A percentile compares a stretch with the other conserved stretches of the same genome.
Conservation (phyloP, 202 grass and related monocot species). For the Panicum hallii region DNA sequence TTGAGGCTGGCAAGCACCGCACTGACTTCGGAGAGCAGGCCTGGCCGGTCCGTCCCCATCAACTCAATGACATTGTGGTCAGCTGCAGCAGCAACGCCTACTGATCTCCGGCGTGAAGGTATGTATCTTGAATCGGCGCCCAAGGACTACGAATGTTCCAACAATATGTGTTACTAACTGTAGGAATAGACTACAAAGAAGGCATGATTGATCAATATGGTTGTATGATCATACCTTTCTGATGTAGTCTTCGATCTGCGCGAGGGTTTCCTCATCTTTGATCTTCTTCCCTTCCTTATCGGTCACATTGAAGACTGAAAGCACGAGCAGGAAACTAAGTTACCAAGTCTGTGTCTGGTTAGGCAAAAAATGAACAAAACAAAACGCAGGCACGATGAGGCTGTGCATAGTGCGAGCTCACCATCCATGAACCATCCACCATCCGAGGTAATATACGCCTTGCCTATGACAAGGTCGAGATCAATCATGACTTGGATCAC, state of each 20-base stretch:
- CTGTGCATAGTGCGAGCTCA: slow-evolving; percentile 36
- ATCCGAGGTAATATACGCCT: slow-evolving; percentile 87
- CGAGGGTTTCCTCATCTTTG: slow-evolving; percentile 46
- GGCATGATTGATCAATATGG: background rate
- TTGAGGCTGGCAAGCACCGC: slow-evolving; percentile 70
- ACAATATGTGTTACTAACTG: background rate
- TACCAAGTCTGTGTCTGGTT: background rate
- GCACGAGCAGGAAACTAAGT: slow-evolving; percentile 42
- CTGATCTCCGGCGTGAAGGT: slow-evolving; percentile 56
- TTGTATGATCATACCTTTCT: slow-evolving; percentile 54
- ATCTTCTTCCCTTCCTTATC: slow-evolving; percentile 77
- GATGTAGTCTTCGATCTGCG: slow-evolving; percentile 58
- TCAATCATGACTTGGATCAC: slow-evolving; percentile 86
- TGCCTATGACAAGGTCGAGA: slow-evolving; percentile 81
- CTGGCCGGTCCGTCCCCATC: slow-evolving; percentile 73
- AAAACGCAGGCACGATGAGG: background rate
- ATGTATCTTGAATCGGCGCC: slow-evolving; percentile 69
- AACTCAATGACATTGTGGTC: slow-evolving; percentile 75
- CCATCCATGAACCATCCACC: slow-evolving; percentile 95
- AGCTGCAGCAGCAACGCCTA: slow-evolving; percentile 56
- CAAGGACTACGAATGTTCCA: slow-evolving; percentile 55
- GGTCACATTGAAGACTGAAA: slow-evolving; percentile 77
- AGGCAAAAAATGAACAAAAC: background rate
- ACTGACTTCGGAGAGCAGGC: slow-evolving; percentile 81
- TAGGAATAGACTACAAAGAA: background rate